Percentiles rank a stretch among this genome's conserved stretches.
These are phyloP conservation scores for Flaveria floridana DNA, from an alignment of 140 eudicot species.

Conservation along the genomic window DNA sequence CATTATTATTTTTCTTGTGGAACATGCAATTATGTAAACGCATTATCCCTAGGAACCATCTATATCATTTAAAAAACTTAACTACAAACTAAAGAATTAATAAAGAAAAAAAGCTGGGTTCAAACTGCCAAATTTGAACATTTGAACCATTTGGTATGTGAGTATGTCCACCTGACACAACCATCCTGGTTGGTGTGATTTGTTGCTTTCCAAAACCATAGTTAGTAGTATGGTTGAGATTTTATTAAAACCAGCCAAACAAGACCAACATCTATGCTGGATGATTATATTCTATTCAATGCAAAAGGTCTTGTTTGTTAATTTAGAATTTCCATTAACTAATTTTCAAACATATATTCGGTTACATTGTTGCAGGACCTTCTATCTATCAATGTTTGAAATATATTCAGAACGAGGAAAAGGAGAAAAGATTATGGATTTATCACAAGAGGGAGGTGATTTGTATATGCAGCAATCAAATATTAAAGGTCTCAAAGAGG, in stretches of 20 bases:
- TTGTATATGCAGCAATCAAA: slow-evolving; percentile 58
- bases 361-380: slow-evolving; percentile 45
- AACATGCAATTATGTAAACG: neutral
- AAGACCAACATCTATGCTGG: neutral
- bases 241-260: neutral
- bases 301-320: neutral
- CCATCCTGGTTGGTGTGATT: neutral
- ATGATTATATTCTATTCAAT: neutral
- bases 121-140: neutral
- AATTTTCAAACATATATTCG: slow-evolving; percentile 6
- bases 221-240: neutral
- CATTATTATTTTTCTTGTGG: neutral
- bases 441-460: slow-evolving; percentile 60
- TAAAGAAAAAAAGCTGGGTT: neutral
- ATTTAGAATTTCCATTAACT: neutral
- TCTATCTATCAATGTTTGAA: slow-evolving; percentile 74
- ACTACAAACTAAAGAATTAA: neutral
- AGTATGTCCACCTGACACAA: neutral
- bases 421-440: slow-evolving; percentile 61
- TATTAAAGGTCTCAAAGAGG: slow-evolving; percentile 81
- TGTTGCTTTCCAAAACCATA: neutral
- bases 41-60: neutral
- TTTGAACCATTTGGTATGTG: neutral
- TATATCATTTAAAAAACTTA: neutral
- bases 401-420: slow-evolving; percentile 76